A percentile compares a stretch with the other conserved stretches of the same genome.
phyloP scores from a whole-genome alignment of 2,329 filamentous ascomycete genomes.

The Lecanicillium sp. region DNA sequence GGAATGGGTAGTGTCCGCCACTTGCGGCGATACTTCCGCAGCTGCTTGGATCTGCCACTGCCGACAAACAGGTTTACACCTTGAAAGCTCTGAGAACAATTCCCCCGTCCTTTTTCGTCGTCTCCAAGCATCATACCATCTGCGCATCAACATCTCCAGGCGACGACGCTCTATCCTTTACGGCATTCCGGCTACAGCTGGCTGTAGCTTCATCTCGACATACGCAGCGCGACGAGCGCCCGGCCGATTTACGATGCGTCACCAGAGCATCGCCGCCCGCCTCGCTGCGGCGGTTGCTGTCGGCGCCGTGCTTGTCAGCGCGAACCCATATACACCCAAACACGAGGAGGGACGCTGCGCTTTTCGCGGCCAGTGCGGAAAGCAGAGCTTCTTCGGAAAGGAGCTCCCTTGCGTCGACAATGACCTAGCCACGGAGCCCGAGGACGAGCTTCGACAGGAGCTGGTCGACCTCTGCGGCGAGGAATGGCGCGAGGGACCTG shows the following conservation, averaged over 20 bases:
- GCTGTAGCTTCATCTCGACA: constrained; percentile 3
- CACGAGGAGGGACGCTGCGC: constrained; percentile 88
- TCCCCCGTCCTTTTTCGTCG: constrained; percentile 1
- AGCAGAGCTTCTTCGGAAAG: constrained; percentile 82
- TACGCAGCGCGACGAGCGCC: constrained; percentile 4
- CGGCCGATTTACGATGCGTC: constrained; percentile 25
- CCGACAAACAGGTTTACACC: background rate
- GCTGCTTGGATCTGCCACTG: background rate
- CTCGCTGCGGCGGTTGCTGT: constrained; percentile 28
- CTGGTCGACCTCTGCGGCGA: constrained; percentile 80
- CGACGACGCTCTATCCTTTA: background rate
- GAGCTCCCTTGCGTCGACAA: constrained; percentile 93
- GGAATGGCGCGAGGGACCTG: constrained; percentile 75
- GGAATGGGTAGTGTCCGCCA: too few species aligned
- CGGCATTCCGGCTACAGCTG: background rate
- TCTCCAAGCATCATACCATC: background rate
- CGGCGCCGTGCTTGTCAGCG: constrained; percentile 21
- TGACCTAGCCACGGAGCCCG: constrained; percentile 68
- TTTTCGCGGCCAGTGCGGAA: constrained; percentile 85
- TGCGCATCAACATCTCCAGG: background rate
- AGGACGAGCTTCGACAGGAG: constrained; percentile 64
- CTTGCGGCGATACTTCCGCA: background rate
- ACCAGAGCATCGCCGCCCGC: constrained; percentile 23
- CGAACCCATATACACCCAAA: constrained; percentile 44
- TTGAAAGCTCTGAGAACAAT: background rate